These are phyloP conservation scores for Termitomyces sp. DNA, from an alignment of 768 basidiomycete species.

Conservation along the genomic window DNA sequence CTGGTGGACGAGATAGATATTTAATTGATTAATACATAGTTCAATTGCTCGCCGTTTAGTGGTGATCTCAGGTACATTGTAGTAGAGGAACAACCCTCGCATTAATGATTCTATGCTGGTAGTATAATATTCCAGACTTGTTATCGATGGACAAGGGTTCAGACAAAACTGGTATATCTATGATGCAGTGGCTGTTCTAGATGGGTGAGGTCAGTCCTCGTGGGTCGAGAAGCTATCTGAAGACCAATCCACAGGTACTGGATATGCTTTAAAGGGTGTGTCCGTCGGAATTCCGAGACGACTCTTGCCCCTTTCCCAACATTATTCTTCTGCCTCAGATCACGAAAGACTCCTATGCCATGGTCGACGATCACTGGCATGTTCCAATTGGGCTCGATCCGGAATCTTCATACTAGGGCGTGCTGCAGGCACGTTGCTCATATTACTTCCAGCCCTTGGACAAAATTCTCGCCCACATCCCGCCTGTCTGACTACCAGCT, in stretches of 20 bases:
- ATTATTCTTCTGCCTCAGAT: conserved; percentile 6
- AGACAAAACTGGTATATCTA: conserved; percentile 12
- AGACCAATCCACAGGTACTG: not conserved
- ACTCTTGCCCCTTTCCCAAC: conserved; percentile 1
- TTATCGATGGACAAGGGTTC: conserved; percentile 14
- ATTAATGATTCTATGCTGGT: not conserved
- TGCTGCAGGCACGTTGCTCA: conserved; percentile 13
- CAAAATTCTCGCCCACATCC: not conserved
- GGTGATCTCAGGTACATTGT: not conserved
- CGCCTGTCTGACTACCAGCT: not conserved
- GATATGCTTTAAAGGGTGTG: conserved; percentile 8
- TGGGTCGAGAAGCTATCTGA: conserved; percentile 10
- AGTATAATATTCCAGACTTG: not conserved
- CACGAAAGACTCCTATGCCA: conserved; percentile 3
- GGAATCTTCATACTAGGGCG: not conserved
- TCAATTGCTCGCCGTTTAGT: not conserved
- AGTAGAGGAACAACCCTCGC: not conserved
- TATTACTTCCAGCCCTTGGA: not conserved
- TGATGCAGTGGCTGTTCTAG: conserved; percentile 6
- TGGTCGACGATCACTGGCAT: not conserved
- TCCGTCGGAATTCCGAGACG: conserved; percentile 5
- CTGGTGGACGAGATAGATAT: not conserved
- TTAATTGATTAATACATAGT: not conserved
- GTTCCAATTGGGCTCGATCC: not conserved
- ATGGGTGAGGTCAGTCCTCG: conserved; percentile 9